A percentile compares a stretch with the other conserved stretches of the same genome.
These are phyloP conservation scores for Aspergillus piperis DNA, from an alignment of 2,329 filamentous ascomycete species.

Conservation along the genomic window DNA sequence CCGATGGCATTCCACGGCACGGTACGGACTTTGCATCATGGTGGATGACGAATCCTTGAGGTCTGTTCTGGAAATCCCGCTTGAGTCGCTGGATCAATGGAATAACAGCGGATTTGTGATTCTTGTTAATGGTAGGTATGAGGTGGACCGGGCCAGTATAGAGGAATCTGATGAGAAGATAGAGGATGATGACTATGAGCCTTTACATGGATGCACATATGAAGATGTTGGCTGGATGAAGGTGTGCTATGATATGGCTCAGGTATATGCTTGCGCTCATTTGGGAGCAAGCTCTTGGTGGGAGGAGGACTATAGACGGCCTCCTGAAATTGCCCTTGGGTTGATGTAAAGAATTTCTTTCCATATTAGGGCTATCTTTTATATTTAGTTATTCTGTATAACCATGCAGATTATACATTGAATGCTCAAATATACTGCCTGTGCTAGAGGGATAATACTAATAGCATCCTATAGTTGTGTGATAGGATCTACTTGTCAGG, in stretches of 20 bases:
- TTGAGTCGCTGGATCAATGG: neutral
- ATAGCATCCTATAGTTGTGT: no score
- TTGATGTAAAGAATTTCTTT: no score
- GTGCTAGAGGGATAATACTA: no score
- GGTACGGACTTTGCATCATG: slow-evolving; percentile 6
- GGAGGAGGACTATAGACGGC: neutral
- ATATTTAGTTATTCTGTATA: no score
- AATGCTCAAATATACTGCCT: no score
- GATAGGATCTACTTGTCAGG: no score
- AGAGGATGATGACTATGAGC: neutral
- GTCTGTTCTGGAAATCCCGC: neutral
- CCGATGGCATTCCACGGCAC: neutral
- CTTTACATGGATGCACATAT: neutral
- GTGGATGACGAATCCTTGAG: slow-evolving; percentile 11
- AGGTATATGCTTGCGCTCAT: neutral
- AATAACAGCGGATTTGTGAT: neutral
- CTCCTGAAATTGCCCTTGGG: neutral
- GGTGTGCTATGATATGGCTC: neutral
- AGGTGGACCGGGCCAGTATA: neutral
- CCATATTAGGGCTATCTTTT: no score
- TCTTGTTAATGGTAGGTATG: neutral
- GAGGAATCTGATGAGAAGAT: neutral
- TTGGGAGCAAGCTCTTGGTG: neutral
- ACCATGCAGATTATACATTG: no score
- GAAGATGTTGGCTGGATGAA: neutral